A percentile compares a stretch with the other conserved stretches of the same genome.
phyloP scores from a whole-genome alignment of 495 filamentous ascomycete genomes.

The Penicillium lagena region DNA sequence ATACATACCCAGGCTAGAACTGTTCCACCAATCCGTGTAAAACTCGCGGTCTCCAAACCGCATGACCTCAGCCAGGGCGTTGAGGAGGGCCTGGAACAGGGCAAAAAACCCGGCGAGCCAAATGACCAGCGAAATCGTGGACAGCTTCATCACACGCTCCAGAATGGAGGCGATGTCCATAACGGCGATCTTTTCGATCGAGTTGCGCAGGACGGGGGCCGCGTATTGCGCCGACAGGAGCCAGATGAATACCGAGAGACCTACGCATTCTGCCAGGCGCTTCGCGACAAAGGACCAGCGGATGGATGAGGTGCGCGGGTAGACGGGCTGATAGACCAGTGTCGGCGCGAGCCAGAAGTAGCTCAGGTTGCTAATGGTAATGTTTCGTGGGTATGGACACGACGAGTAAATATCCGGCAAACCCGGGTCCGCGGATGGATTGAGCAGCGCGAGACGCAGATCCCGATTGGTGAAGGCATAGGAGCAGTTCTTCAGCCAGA shows the following conservation, averaged over 20 bases:
- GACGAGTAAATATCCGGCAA: slow-evolving; percentile 72
- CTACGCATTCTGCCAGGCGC: slow-evolving; percentile 67
- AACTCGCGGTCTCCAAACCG: slow-evolving; percentile 89
- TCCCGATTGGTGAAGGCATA: slow-evolving; percentile 97
- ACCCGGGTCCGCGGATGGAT: slow-evolving; percentile 49
- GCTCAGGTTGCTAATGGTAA: slow-evolving; percentile 74
- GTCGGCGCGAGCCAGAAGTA: slow-evolving; percentile 99
- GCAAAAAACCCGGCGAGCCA: slow-evolving; percentile 98
- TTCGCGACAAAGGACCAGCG: slow-evolving; percentile 84
- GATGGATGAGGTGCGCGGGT: slow-evolving; percentile 71
- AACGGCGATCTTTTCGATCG: slow-evolving; percentile 74
- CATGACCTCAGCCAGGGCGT: slow-evolving; percentile 86
- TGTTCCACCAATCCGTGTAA: slow-evolving; percentile 98
- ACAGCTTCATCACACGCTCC: slow-evolving; percentile 89
- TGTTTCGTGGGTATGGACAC: slow-evolving; percentile 87
- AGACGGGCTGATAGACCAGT: slow-evolving; percentile 93
- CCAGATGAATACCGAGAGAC: slow-evolving; percentile 84
- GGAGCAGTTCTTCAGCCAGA: slow-evolving; percentile 91
- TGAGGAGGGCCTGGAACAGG: slow-evolving; percentile 82
- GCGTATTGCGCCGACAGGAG: slow-evolving; percentile 89
- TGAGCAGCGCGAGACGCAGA: slow-evolving; percentile 78
- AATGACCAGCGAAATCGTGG: slow-evolving; percentile 86
- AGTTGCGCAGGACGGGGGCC: slow-evolving; percentile 80
- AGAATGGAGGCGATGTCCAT: slow-evolving; percentile 75
- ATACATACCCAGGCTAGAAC: slow-evolving; percentile 73